Conservation (phyloP, 768 basidiomycete species). For the Xerocomellus intermedius region DNA sequence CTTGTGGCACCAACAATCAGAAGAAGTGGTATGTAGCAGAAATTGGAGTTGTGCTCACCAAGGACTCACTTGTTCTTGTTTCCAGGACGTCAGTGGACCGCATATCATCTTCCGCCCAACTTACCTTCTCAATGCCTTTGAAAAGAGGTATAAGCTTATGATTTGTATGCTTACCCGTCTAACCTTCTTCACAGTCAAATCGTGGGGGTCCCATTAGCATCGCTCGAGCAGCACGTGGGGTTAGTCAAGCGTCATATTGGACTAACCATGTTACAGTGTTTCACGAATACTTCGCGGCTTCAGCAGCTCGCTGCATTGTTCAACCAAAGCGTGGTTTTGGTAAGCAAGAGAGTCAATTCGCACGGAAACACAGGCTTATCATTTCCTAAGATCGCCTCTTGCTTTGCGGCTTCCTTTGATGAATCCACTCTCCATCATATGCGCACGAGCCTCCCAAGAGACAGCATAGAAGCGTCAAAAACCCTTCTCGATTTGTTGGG, state of each 20-base stretch:
- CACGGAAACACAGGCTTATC: slow-evolving; percentile 3
- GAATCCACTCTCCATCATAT: slow-evolving; percentile 16
- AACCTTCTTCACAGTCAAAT: slow-evolving; percentile 38
- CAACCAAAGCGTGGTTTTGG: slow-evolving; percentile 41
- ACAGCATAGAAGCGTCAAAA: slow-evolving; percentile 19
- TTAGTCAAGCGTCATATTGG: slow-evolving; percentile 39
- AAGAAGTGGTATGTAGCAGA: slow-evolving; percentile 7
- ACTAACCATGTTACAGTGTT: slow-evolving; percentile 41
- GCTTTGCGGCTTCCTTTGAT: slow-evolving; percentile 44
- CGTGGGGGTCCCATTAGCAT: slow-evolving; percentile 38
- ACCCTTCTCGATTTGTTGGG: slow-evolving; percentile 33
- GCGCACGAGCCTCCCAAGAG: slow-evolving; percentile 1
- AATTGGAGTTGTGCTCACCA: background rate
- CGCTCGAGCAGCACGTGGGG: slow-evolving; percentile 38
- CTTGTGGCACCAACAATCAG: slow-evolving; percentile 40
- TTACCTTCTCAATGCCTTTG: slow-evolving; percentile 37
- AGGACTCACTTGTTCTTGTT: slow-evolving; percentile 1
- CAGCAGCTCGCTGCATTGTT: slow-evolving; percentile 43
- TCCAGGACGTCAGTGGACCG: slow-evolving; percentile 34
- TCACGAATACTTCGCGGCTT: slow-evolving; percentile 37
- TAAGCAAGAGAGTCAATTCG: slow-evolving; percentile 25
- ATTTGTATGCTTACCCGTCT: background rate
- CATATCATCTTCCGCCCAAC: slow-evolving; percentile 45
- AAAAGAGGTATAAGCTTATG: slow-evolving; percentile 38
- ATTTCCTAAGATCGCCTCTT: slow-evolving; percentile 39